Evolutionary conservation across 2,329 filamentous ascomycete genomes (phyloP), one percentile per base, ranked within the genome.

Genomic region (Colletotrichum sojae): DNA sequence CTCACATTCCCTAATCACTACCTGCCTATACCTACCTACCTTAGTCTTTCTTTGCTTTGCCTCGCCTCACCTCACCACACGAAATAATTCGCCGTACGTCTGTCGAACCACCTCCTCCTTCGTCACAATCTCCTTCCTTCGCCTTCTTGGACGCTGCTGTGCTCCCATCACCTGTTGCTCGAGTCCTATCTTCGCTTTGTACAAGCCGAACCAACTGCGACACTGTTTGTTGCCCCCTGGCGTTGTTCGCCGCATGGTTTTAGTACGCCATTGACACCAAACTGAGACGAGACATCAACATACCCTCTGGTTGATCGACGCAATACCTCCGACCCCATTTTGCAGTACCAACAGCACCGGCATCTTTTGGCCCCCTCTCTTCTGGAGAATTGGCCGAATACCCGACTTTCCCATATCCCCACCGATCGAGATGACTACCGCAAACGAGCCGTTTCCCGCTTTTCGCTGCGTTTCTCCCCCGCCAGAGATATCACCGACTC

Each of bases 391-490:
- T 25, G 63, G 39, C 56, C 36, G 15, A 61, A 45, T 49, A 39
- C 46, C 49, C 62, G 43, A 67, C n/a, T 46, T 60, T 52, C 16
- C 46, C 22, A 36, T 36, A 10, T 45, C 6, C 51, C 40, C 43
- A 48, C 18, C 59, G 22, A 43, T 27, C 60, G 58, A 45, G 55
- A 82, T 82, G 79, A 77, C 79, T 45, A 76, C 77, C 70, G 72
- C 76, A 70, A 76, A 78, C 73, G 74, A 78, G 62, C 75, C 76
- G 52, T 73, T 72, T 56, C 71, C 77, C 20, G 76, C 75, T n/a
- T 73, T 83, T 57, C 86, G 85, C 75, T 83, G 84, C 73, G 84
- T 83, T 68, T 92, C 91, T 43, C 91, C 91, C n/a, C 88, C 90
- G 58, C 89, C 90, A 45, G 89, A 90, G 74, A 81, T 84, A 18